Conservation (phyloP, 805 yeast species). For the Candida parachauliodes region DNA sequence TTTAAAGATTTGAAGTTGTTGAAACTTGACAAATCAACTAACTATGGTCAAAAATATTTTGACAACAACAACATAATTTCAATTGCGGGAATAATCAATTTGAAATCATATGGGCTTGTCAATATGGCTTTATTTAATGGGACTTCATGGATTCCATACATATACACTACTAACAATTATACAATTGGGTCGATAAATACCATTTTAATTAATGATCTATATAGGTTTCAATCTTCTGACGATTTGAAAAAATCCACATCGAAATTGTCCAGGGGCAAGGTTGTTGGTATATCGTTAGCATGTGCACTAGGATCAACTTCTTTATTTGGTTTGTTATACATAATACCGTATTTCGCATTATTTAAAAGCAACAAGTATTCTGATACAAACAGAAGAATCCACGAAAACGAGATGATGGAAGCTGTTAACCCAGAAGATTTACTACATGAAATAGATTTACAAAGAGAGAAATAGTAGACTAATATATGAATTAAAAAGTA, state of each 20-base stretch:
- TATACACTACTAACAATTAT: constrained; percentile 33
- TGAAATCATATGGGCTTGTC: constrained; percentile 51
- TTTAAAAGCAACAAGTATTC: constrained; percentile 24
- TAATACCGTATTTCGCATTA: constrained; percentile 36
- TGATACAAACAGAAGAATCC: constrained; percentile 27
- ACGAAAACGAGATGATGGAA: constrained; percentile 43
- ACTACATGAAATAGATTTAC: constrained; percentile 43
- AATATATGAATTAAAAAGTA: neutral
- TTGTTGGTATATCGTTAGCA: constrained; percentile 43
- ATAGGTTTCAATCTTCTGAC: constrained; percentile 32
- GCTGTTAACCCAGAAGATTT: constrained; percentile 43
- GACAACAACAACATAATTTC: constrained; percentile 45
- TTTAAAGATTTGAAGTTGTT: constrained; percentile 47
- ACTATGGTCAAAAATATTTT: constrained; percentile 35
- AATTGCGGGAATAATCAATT: constrained; percentile 53
- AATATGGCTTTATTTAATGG: constrained; percentile 69
- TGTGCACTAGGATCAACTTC: constrained; percentile 44
- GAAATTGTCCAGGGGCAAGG: constrained; percentile 35
- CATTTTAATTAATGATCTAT: constrained; percentile 32
- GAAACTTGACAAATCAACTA: constrained; percentile 26
- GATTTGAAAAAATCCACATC: constrained; percentile 20
- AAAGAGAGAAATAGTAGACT: constrained; percentile 17
- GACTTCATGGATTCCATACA: constrained; percentile 60
- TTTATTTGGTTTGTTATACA: constrained; percentile 36
- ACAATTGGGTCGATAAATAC: constrained; percentile 28